Conservation (phyloP, 2,329 filamentous ascomycete species). For the Aspergillus unguis region DNA sequence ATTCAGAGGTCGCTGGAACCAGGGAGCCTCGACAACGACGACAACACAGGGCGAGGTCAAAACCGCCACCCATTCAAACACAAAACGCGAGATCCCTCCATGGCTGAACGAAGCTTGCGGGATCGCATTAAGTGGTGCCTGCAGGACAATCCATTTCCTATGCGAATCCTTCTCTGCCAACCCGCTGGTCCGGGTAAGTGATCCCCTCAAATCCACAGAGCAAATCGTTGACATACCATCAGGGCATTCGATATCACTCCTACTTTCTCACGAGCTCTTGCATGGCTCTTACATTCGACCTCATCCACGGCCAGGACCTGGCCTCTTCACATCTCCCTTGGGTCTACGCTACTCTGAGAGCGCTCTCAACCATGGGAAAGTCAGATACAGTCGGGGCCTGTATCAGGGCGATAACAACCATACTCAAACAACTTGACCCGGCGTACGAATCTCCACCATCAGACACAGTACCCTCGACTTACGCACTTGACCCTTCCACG, state of each 20-base stretch:
- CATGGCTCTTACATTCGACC: conserved; percentile 44
- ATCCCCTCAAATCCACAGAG: neutral
- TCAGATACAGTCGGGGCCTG: conserved; percentile 28
- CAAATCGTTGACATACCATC: too few species aligned
- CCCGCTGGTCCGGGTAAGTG: conserved; percentile 39
- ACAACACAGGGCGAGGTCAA: conserved; percentile 19
- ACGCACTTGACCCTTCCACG: neutral
- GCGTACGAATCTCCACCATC: conserved; percentile 26
- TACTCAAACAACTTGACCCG: conserved; percentile 30
- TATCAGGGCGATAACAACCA: conserved; percentile 32
- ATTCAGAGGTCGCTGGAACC: conserved; percentile 42
- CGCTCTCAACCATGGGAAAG: conserved; percentile 36
- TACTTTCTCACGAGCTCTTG: conserved; percentile 45
- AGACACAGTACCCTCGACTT: neutral
- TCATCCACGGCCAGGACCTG: conserved; percentile 39
- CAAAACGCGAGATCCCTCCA: conserved; percentile 26
- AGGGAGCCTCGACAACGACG: conserved; percentile 11
- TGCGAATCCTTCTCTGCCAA: conserved; percentile 42
- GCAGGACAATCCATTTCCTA: conserved; percentile 41
- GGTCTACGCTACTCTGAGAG: conserved; percentile 40
- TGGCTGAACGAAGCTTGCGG: conserved; percentile 48
- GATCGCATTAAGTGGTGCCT: conserved; percentile 41
- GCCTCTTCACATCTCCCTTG: conserved; percentile 42
- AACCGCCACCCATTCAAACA: neutral
- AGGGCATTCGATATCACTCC: conserved; percentile 46